Base-by-base conservation (phyloP, 2,329 filamentous ascomycete genomes). In the Alternaria tenuissima region DNA sequence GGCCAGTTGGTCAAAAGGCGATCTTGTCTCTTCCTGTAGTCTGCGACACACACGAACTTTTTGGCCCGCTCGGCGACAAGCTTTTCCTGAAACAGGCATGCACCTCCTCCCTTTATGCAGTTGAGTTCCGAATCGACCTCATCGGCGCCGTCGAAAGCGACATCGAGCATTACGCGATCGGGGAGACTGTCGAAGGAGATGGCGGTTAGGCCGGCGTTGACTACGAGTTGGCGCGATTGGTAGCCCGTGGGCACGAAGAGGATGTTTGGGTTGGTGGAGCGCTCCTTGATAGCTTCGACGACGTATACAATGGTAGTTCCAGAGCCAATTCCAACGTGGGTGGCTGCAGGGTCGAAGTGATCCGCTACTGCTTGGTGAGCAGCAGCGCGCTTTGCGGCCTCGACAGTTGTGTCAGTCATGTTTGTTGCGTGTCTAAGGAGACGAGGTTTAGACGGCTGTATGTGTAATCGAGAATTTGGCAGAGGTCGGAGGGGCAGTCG, bases 31-130 rank as follows among this genome's bases (percentile, higher is more conserved):
- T 99, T 99, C 72, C 95, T 89, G 77, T 94, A 96, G 80, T 99
- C 95, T 89, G 75, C 93, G 59, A 96, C 92, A 71, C 92, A 94
- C 64, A 97, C 85, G 74, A 97, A 97, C 76, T 92, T 91, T 79
- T 88, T 91, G 4, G 93, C 90, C 51, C 91, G 87, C 61, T 92
- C 88, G 5, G 94, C 94, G 5, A 99, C 94, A 36, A 99, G 85
- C 83, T 99, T 99, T 82, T 99, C 95, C 80, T 98, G 95, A 82
- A 97, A 96, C 57, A 98, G 82, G 80, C 95, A 99, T n/a, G 93
- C 95, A 59, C 95, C 95, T 51, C 95, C 95, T 55, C 95, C 95
- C 83, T 98, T 98, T 83, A 99, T 98, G 76, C 94, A 93, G 80
- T 98, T 99, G 61, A 99, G 82, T 53, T 96, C 91, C 47, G 92